phyloP scores from a whole-genome alignment of 1,284 basidiomycete genomes.

The Microbotryum intermedium region DNA sequence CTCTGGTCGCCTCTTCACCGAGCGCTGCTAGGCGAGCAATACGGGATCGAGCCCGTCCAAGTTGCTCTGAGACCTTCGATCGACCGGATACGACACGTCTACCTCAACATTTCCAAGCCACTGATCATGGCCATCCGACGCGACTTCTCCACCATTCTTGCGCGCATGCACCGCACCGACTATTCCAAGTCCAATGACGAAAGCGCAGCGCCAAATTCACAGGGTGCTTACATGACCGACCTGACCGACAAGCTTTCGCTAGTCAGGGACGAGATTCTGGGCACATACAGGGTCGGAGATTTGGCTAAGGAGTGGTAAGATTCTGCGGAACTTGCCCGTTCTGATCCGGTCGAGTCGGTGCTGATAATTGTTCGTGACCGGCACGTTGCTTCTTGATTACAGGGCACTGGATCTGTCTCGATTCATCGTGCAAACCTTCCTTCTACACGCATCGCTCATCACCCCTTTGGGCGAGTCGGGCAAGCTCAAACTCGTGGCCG shows the following conservation, averaged over 20 bases:
- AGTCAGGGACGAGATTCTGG: constrained; percentile 64
- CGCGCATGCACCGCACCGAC: constrained; percentile 72
- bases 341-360: not conserved
- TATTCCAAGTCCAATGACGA: constrained; percentile 60
- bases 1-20: constrained; percentile 61
- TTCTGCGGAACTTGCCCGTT: not conserved
- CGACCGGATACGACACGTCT: constrained; percentile 53
- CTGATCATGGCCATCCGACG: constrained; percentile 64
- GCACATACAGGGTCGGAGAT: constrained; percentile 60
- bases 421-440: constrained; percentile 65
- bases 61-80: constrained; percentile 55
- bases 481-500: constrained; percentile 81
- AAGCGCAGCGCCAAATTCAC: constrained; percentile 51
- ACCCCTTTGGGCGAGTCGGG: constrained; percentile 78
- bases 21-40: constrained; percentile 57
- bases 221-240: constrained; percentile 81
- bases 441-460: constrained; percentile 79
- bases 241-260: constrained; percentile 74
- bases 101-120: constrained; percentile 58
- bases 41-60: constrained; percentile 49
- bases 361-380: not conserved
- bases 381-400: not conserved
- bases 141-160: constrained; percentile 66
- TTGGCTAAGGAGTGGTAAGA: constrained; percentile 61
- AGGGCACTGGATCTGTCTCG: constrained; percentile 31